Conservation (phyloP, 2,329 filamentous ascomycete genomes). For the Chalaropsis thielavioides region DNA sequence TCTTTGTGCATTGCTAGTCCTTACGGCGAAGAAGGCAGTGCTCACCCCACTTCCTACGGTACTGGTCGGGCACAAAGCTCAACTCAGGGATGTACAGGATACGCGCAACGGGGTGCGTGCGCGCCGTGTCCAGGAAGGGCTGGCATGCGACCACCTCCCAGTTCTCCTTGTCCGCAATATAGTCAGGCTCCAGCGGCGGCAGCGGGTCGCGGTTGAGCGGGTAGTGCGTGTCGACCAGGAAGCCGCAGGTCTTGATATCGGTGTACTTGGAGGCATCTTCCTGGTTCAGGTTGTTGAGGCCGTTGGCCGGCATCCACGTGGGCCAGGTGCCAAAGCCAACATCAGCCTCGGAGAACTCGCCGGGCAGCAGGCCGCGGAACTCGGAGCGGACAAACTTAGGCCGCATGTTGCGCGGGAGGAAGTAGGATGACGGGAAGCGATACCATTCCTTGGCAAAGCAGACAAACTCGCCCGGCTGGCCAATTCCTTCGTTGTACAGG, state of each 20-base stretch:
- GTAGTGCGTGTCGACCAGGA: slow-evolving; percentile 78
- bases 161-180: slow-evolving; percentile 53
- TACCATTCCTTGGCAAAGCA: slow-evolving; percentile 98
- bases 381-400: slow-evolving; percentile 86
- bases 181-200: slow-evolving; percentile 53
- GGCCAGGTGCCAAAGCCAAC: slow-evolving; percentile 58
- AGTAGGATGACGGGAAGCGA: slow-evolving; percentile 86
- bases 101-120: slow-evolving; percentile 59
- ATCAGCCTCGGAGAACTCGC: slow-evolving; percentile 68
- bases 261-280: slow-evolving; percentile 82
- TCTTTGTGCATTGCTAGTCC: slow-evolving; percentile 17
- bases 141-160: slow-evolving; percentile 70
- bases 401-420: slow-evolving; percentile 66
- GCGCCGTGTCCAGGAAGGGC: slow-evolving; percentile 64
- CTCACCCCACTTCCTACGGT: slow-evolving; percentile 65
- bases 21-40: slow-evolving; percentile 68
- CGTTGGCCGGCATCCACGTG: slow-evolving; percentile 63
- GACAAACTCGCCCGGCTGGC: slow-evolving; percentile 50
- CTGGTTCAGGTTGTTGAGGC: slow-evolving; percentile 83
- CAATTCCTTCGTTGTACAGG: slow-evolving; percentile 34
- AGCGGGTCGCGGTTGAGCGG: slow-evolving; percentile 34
- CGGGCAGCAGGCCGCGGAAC: slow-evolving; percentile 76
- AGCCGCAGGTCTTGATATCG: slow-evolving; percentile 59
- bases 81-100: slow-evolving; percentile 70
- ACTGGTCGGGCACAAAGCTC: slow-evolving; percentile 51